A percentile compares a stretch with the other conserved stretches of the same genome.
Conservation (phyloP, 768 basidiomycete species). For the Holtermannia corniformis region DNA sequence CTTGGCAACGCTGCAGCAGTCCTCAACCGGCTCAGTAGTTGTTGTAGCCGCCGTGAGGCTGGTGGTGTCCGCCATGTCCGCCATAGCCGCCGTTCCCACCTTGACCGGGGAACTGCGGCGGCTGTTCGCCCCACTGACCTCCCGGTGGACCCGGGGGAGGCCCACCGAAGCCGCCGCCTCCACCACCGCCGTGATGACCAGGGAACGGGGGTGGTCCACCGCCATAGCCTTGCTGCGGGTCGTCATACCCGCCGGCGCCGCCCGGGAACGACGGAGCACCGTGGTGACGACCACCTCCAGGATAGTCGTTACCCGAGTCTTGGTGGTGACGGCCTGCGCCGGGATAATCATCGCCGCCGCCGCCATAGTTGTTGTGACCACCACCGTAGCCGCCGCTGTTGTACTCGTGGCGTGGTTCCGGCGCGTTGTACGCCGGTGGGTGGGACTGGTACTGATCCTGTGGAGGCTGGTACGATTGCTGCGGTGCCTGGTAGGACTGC, state of each 20-base stretch:
- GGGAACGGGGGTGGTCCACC: background rate
- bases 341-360: background rate
- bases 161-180: background rate
- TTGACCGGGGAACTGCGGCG: background rate
- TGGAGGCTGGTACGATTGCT: background rate
- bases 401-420: background rate
- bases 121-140: background rate
- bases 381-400: background rate
- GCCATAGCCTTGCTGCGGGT: background rate
- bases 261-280: background rate
- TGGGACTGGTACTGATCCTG: background rate
- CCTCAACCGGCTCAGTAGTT: background rate
- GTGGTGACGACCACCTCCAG: background rate
- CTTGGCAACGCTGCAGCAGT: no score
- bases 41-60: slow-evolving; percentile 1
- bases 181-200: background rate
- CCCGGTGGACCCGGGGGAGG: background rate
- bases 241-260: slow-evolving; percentile 2
- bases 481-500: background rate
- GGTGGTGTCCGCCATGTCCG: slow-evolving; percentile 2
- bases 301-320: background rate
- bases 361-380: background rate
- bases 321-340: background rate
- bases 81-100: slow-evolving; percentile 3
- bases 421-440: background rate